phyloP scores from a whole-genome alignment of 208 protist species.

The Borovskyia barvae region DNA sequence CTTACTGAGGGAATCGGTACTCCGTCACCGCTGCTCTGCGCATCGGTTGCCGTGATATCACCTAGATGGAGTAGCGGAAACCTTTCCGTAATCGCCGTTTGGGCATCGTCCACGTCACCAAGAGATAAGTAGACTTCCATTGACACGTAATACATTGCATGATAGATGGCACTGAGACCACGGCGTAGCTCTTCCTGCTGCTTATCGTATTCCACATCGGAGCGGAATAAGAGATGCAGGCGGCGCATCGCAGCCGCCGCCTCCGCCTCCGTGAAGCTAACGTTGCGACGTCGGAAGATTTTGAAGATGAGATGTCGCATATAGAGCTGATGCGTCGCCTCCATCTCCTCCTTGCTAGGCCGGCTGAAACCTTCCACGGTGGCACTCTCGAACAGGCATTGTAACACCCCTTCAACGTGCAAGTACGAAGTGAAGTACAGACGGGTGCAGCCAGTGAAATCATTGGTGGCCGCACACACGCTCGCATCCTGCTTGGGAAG shows the following conservation, averaged over 20 bases:
- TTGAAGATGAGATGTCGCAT: slow-evolving; percentile 67
- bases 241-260: slow-evolving; percentile 27
- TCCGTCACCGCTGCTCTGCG: too few species aligned
- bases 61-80: slow-evolving; percentile 20
- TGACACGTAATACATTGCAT: slow-evolving; percentile 53
- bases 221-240: slow-evolving; percentile 43
- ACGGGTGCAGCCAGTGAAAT: slow-evolving; percentile 26
- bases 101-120: slow-evolving; percentile 31
- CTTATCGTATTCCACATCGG: slow-evolving; percentile 35
- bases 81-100: slow-evolving; percentile 9
- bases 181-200: slow-evolving; percentile 36
- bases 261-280: slow-evolving; percentile 42
- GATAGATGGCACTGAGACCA: slow-evolving; percentile 34
- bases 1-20: too few species aligned
- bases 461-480: slow-evolving; percentile 2
- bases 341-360: slow-evolving; percentile 44
- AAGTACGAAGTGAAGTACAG: slow-evolving; percentile 54
- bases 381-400: slow-evolving; percentile 52
- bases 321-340: slow-evolving; percentile 48
- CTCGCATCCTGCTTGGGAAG: slow-evolving; percentile 22
- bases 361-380: slow-evolving; percentile 37
- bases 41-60: too few species aligned
- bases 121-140: slow-evolving; percentile 61
- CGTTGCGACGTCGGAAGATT: slow-evolving; percentile 50
- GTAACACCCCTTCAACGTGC: slow-evolving; percentile 47